phyloP scores from a whole-genome alignment of 345 rosid species.

The Eucalyptus regnans region DNA sequence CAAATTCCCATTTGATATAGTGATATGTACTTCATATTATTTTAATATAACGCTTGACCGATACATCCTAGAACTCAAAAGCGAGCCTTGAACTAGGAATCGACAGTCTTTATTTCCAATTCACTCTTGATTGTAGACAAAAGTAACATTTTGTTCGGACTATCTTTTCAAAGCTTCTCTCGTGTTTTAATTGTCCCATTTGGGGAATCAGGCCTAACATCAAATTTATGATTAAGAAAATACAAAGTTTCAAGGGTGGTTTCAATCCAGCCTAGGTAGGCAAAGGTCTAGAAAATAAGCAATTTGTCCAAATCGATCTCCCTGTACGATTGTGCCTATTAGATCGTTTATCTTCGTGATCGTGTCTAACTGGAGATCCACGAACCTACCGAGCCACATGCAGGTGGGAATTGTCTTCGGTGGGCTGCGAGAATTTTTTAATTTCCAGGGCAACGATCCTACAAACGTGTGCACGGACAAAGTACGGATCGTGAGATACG shows the following conservation, averaged over 20 bases:
- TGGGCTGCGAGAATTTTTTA: neutral
- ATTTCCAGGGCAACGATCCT: neutral
- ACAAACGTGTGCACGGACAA: neutral
- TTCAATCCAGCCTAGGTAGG: neutral
- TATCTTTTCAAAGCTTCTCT: neutral
- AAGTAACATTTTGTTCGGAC: accelerated
- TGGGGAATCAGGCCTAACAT: neutral
- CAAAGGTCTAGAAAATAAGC: neutral
- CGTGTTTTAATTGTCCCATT: no score
- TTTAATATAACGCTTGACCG: neutral
- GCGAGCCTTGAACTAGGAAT: neutral
- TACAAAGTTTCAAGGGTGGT: neutral
- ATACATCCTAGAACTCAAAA: neutral
- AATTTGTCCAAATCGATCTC: neutral
- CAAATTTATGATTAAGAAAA: neutral
- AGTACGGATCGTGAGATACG: neutral
- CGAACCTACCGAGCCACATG: neutral
- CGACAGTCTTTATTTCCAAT: neutral
- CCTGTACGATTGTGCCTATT: neutral
- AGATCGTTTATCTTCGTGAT: neutral
- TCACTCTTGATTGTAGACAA: neutral
- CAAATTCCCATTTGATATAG: neutral
- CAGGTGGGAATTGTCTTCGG: neutral
- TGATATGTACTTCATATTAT: neutral
- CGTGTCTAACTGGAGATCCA: neutral